Conservation (phyloP, 2,329 filamentous ascomycete genomes). For the Sporothrix protearum region DNA sequence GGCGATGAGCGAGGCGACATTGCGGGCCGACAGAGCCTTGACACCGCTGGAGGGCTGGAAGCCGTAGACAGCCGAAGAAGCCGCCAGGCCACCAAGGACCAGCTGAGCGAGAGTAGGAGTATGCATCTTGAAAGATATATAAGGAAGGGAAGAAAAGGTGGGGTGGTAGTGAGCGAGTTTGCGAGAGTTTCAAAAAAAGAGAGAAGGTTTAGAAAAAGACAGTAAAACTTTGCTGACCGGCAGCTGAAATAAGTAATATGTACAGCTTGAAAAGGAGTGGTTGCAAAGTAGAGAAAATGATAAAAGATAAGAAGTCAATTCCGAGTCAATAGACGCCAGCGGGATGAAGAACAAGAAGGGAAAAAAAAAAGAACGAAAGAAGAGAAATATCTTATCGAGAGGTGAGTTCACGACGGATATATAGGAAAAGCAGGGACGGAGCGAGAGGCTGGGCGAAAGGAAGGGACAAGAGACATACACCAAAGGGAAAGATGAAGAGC, state of each 20-base stretch:
- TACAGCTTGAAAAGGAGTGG: constrained; percentile 28
- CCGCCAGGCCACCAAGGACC: constrained; percentile 34
- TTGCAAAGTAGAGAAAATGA: constrained; percentile 26
- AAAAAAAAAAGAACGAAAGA: constrained; percentile 18
- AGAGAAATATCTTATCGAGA: background rate
- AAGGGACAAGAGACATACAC: background rate
- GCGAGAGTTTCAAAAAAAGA: constrained; percentile 20
- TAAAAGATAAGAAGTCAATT: constrained; percentile 20
- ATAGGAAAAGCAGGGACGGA: constrained; percentile 12
- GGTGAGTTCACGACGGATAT: constrained; percentile 14
- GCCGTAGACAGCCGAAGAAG: constrained; percentile 33
- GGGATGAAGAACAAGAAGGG: constrained; percentile 21
- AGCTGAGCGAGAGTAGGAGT: constrained; percentile 34
- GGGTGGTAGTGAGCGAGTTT: constrained; percentile 21
- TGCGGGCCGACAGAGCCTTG: constrained; percentile 29
- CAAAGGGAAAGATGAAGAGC: constrained; percentile 1
- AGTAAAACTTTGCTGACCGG: constrained; percentile 32
- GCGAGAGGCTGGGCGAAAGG: background rate
- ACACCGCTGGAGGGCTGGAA: constrained; percentile 30
- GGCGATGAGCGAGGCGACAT: constrained; percentile 32
- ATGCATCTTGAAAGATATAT: constrained; percentile 32
- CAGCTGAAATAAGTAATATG: constrained; percentile 30
- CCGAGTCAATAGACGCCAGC: constrained; percentile 22
- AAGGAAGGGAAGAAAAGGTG: background rate
- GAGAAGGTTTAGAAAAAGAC: constrained; percentile 21